Evolutionary conservation across 345 rosid species (phyloP).

Genomic region (Abelmoschus esculentus): DNA sequence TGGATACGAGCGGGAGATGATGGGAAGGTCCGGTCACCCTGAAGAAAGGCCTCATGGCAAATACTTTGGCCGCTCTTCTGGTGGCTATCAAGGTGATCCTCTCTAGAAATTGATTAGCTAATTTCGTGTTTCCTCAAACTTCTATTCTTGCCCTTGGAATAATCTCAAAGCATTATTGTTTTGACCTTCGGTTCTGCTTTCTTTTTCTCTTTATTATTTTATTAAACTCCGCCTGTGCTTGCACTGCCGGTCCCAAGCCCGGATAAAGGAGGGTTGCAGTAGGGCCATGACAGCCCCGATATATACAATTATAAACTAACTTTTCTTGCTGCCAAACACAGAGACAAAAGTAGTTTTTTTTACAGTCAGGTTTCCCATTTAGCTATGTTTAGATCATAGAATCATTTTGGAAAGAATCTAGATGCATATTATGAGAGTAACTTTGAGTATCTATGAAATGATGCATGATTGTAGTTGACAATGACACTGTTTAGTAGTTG

Average conservation of each 20-base stretch:
- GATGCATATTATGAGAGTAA: neutral
- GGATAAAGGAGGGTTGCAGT: neutral
- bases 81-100: constrained; percentile 48
- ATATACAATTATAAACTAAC: neutral
- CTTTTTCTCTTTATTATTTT: neutral
- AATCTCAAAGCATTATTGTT: neutral
- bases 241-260: neutral
- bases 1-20: neutral
- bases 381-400: neutral
- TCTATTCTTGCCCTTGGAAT: neutral
- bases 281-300: neutral
- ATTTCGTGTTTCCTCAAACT: constrained; percentile 3
- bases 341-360: neutral
- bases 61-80: constrained; percentile 49
- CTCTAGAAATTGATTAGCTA: constrained; percentile 16
- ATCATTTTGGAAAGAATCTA: neutral
- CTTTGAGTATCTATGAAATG: neutral
- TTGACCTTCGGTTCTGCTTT: neutral
- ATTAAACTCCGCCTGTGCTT: neutral
- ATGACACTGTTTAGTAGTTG: neutral
- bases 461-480: neutral
- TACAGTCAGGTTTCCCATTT: neutral
- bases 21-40: neutral
- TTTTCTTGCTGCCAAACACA: neutral
- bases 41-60: constrained; percentile 54